Evolutionary conservation across 108 stramenopile species (phyloP), one percentile per base, ranked within the genome.

Genomic region (Stephanodiscus minutulus): DNA sequence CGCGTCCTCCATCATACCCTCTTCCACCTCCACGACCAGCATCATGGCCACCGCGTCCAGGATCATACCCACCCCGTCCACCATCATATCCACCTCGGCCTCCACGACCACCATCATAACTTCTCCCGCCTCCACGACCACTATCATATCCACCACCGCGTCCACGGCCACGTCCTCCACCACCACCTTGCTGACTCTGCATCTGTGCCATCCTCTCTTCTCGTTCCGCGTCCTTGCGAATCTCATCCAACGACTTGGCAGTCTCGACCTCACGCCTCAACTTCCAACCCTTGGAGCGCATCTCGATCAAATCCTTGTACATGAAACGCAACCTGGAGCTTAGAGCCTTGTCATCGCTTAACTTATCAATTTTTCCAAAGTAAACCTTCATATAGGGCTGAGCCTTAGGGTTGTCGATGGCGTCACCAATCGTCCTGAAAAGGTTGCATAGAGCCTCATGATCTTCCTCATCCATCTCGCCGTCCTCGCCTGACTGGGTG

Each of bases 241-340:
- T 92, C 66, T 96, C 93, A 17, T 84, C 94, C 53, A 98, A 56
- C 12, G 94, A 97, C 88, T 94, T 97, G 37, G 97, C 96, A 76
- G 89, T 97, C 70, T 93, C 96, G 49, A 90, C 86, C 68, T 95
- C 82, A 44, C 97, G 93, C 33, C 97, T 73, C 8, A 93, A 88
- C 27, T 90, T 78, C 98, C 98, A 98, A 20, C 83, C 77, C 81
- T 91, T 93, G 31, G 67, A 70, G 25, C 98, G 81, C 49, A 97
- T 87, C 18, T 96, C 96, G 52, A 95, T 72, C 47, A 98, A 74
- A 82, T 98, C 98, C 79, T 91, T 92, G 86, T 98, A 97, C 91
- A 95, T 91, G 84, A 98, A 98, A 24, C 97, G 81, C 52, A 87
- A 80, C 60, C 98, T 84, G 15, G 92, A 75, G 56, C 70, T 82